Evolutionary conservation across 305 asterid genomes (phyloP).

Genomic region (Fraxinus floribunda): DNA sequence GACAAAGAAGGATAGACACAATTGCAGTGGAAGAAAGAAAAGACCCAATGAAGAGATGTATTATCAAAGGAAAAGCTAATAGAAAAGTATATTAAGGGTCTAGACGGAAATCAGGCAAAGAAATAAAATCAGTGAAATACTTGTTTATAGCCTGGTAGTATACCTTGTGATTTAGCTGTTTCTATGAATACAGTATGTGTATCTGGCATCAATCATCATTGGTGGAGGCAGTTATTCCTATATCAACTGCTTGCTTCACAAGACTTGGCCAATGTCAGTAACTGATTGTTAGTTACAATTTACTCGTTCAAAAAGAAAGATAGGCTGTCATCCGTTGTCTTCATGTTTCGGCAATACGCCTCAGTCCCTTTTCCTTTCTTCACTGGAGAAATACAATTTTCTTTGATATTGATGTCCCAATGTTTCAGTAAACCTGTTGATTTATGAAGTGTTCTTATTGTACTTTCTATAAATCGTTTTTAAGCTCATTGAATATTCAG

Average conservation of each 20-base stretch:
- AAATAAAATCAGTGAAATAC: background rate
- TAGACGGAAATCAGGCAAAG: background rate
- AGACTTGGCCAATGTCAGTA: background rate
- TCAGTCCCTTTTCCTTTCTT: background rate
- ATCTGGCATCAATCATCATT: background rate
- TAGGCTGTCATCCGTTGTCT: background rate
- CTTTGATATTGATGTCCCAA: background rate
- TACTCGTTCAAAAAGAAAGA: background rate
- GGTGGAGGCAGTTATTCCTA: background rate
- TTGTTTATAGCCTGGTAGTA: background rate
- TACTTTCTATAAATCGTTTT: background rate
- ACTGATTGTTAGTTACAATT: background rate
- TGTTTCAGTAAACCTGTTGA: background rate
- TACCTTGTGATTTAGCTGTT: background rate
- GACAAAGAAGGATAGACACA: background rate
- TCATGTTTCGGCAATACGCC: background rate
- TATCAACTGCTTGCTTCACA: background rate
- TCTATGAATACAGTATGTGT: background rate
- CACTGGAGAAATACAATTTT: background rate
- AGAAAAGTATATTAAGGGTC: background rate
- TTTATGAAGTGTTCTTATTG: background rate
- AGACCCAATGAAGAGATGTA: background rate
- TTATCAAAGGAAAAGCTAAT: background rate
- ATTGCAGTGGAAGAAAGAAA: background rate
- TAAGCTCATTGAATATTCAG: slow-evolving; percentile 2